Evolutionary conservation across 176 grass and related monocot species (phyloP), one percentile per base, ranked within the genome.

Genomic region (Carex myosuroides): DNA sequence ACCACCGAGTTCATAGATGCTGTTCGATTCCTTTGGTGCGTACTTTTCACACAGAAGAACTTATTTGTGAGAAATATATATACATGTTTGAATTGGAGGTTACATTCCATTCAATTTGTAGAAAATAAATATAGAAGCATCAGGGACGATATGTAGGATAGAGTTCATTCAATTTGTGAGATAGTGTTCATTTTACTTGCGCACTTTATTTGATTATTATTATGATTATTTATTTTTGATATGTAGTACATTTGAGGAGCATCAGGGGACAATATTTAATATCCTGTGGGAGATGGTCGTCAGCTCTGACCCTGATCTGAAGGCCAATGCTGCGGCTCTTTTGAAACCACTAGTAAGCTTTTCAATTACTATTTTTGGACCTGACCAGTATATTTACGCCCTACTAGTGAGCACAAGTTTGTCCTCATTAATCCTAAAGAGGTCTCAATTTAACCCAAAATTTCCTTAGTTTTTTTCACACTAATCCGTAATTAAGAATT

Each of bases 211-310:
- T 93, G 26, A 81, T 83, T 70, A 70, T 39, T 39, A 0, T 39
- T 29, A 29, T 29, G 5, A 39, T 76, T 64, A 85, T 85, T 81
- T 79, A 54, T 60, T 84, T 70, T 82, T 67, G 39, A 88, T 82
- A 75, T 89, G 60, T 85, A 98, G 93, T 87, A 93, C 88, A 89
- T 98, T 98, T 85, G 80, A 87, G 66, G 91, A 95, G 88, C 93
- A 98, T 86, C 96, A 95, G 87, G 88, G 83, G 63, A 84, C 81
- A 16, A 81, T 98, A 67, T 98, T 98, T 84, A 93, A 89, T 86
- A 92, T 93, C 69, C 81, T 95, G 62, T 98, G 96, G 96, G 96
- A 98, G 91, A 95, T 98, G 96, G 96, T 98, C 71, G 93, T 93
- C 84, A 98, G 88, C 66, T 92, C 89, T 32, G 86, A 93, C 86